phyloP scores from a whole-genome alignment of 2,329 filamentous ascomycete species.

The Hysterium pulicare region DNA sequence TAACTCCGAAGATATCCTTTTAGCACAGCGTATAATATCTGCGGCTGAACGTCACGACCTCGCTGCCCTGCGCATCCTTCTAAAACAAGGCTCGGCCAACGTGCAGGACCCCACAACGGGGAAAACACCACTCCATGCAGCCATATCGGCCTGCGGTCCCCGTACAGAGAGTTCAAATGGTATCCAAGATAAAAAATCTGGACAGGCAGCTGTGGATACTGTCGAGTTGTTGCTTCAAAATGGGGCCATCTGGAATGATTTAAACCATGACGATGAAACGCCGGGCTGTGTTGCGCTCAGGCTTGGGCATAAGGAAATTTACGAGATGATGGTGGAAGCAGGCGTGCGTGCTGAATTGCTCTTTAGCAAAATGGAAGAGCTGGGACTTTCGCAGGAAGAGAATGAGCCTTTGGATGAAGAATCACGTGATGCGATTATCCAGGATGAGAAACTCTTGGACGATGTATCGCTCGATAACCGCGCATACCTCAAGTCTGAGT shows the following conservation, averaged over 20 bases:
- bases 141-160: slow-evolving; percentile 31
- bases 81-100: slow-evolving; percentile 36
- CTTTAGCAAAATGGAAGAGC: slow-evolving; percentile 31
- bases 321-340: slow-evolving; percentile 36
- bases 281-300: slow-evolving; percentile 35
- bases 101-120: slow-evolving; percentile 32
- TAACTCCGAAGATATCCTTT: slow-evolving; percentile 27
- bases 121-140: slow-evolving; percentile 35
- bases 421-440: slow-evolving; percentile 22
- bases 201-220: slow-evolving; percentile 26
- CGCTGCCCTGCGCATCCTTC: slow-evolving; percentile 28
- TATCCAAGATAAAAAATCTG: slow-evolving; percentile 25
- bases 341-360: slow-evolving; percentile 35
- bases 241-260: slow-evolving; percentile 39
- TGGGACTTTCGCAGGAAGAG: slow-evolving; percentile 25
- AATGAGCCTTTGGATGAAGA: slow-evolving; percentile 20
- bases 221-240: slow-evolving; percentile 32
- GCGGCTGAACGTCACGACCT: slow-evolving; percentile 35
- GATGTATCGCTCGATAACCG: slow-evolving; percentile 40
- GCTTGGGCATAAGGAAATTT: slow-evolving; percentile 32
- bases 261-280: slow-evolving; percentile 37
- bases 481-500: slow-evolving; percentile 33
- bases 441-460: slow-evolving; percentile 25
- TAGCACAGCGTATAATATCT: slow-evolving; percentile 36
- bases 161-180: slow-evolving; percentile 15